Evolutionary conservation across 2,329 filamentous ascomycete genomes (phyloP), one percentile per base, ranked within the genome.

Genomic region (Endothia cerciana): DNA sequence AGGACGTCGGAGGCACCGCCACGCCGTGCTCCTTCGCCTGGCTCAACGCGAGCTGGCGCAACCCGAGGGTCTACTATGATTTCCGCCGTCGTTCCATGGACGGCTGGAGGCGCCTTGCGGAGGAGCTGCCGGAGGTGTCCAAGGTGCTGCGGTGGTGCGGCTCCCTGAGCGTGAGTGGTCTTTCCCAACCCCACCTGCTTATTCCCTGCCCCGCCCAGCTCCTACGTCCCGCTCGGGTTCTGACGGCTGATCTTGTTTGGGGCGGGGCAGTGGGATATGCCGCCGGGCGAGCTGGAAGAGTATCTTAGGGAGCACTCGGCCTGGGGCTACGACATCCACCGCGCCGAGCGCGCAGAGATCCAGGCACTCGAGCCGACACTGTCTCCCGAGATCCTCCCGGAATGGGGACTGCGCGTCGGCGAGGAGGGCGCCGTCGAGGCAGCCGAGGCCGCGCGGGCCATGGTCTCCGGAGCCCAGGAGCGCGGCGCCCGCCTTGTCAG

Each of bases 341-440:
- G 70, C 15, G 65, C 73, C 13, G 64, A 70, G 17, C 63, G 63
- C 11, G 62, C 70, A 3, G 68, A 71, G 41, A 70, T 72, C 13
- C 60, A 58, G 13, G 68, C 65, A 15, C 64, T 70, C 13, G 72
- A 74, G 67, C 73, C 72, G 7, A n/a, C 43, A 15, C 65, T 76
- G 33, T 49, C 65, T 7, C 19, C 49, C 11, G 60, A 69, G 3
- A 41, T 11, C 10, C 19, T 67, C 17, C 67, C 65, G 17, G 64
- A 68, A 30, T 66, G 67, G 67, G 64, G 57, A 7, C 51, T 68
- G 73, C 94, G 90, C 15, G 94, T 76, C 0, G 83, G 85, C 10
- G 80, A 74, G 45, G 72, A 78, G 59, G 71, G 76, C 63, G 60
- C 72, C n/a, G 67, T 77, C 55, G 74, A 74, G 70, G 70, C 75